Conservation (phyloP, 2,329 filamentous ascomycete genomes). For the Ophiosphaerella narmari region DNA sequence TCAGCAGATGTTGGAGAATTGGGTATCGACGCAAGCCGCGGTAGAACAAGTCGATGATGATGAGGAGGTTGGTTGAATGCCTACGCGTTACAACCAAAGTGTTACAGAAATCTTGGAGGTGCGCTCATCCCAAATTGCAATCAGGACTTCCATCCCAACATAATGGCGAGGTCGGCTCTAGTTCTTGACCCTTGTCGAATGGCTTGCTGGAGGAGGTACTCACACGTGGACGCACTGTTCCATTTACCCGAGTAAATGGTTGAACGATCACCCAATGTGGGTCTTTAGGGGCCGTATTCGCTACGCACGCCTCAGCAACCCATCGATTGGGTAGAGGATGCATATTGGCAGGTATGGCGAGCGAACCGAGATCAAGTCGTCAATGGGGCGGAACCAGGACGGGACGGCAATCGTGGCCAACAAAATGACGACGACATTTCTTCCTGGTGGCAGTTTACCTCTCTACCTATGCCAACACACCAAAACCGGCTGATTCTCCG, state of each 20-base stretch:
- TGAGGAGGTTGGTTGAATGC: slow-evolving; percentile 38
- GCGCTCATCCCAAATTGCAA: background rate
- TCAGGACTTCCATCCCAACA: slow-evolving; percentile 12
- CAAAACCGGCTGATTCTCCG: too few species aligned
- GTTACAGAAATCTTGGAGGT: slow-evolving; percentile 16
- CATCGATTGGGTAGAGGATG: background rate
- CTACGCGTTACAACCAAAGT: background rate
- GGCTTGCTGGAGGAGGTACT: slow-evolving; percentile 8
- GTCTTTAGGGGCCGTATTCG: slow-evolving; percentile 5
- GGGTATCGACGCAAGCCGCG: slow-evolving; percentile 50
- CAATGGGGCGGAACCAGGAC: background rate
- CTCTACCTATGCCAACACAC: too few species aligned
- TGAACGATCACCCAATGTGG: slow-evolving; percentile 12
- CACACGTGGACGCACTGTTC: slow-evolving; percentile 35
- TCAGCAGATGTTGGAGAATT: slow-evolving; percentile 49
- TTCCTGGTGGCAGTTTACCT: too few species aligned
- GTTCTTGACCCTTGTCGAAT: slow-evolving; percentile 1
- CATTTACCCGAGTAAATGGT: slow-evolving; percentile 17
- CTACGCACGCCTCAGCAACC: background rate
- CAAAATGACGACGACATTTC: background rate
- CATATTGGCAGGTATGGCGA: background rate
- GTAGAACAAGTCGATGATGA: slow-evolving; percentile 41
- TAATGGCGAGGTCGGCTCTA: slow-evolving; percentile 8
- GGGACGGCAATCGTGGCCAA: background rate
- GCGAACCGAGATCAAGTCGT: background rate